These are phyloP conservation scores for Rhododendron molle DNA, from an alignment of 148 eudicot species.

Conservation along the genomic window DNA sequence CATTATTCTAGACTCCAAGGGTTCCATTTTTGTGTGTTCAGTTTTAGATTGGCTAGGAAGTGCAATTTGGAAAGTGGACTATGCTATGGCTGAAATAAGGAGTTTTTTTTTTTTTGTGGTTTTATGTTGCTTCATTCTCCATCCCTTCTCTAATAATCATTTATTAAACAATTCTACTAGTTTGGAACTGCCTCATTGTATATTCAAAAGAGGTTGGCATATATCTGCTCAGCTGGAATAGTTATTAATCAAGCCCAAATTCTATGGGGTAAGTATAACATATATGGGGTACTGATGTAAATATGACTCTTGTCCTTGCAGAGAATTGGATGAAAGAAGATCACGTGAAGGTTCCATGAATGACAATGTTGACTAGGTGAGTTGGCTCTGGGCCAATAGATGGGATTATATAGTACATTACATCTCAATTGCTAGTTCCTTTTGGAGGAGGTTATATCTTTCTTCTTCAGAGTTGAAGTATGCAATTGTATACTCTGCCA, in stretches of 20 bases:
- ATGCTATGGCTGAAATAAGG: background rate
- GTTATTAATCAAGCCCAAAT: background rate
- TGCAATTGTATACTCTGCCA: slow-evolving; percentile 50
- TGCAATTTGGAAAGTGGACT: background rate
- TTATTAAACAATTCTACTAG: background rate
- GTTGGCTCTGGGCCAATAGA: background rate
- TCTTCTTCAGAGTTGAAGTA: slow-evolving; percentile 72
- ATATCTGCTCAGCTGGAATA: background rate
- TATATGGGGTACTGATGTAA: background rate
- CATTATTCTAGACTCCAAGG: background rate
- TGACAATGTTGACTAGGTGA: background rate
- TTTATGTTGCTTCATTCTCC: background rate
- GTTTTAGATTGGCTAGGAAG: background rate
- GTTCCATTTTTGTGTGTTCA: background rate
- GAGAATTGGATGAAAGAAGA: background rate
- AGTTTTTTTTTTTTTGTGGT: background rate
- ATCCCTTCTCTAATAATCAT: background rate
- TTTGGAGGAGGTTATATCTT: slow-evolving; percentile 86
- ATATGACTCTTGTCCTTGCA: background rate
- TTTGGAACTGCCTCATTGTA: background rate
- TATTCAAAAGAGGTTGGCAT: background rate
- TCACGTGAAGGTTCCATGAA: background rate
- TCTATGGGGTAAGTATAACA: background rate
- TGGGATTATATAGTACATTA: background rate
- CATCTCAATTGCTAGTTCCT: slow-evolving; percentile 27